Evolutionary conservation across 2,329 filamentous ascomycete species (phyloP), one percentile per base, ranked within the genome.

Genomic region (Dendryphion nanum): DNA sequence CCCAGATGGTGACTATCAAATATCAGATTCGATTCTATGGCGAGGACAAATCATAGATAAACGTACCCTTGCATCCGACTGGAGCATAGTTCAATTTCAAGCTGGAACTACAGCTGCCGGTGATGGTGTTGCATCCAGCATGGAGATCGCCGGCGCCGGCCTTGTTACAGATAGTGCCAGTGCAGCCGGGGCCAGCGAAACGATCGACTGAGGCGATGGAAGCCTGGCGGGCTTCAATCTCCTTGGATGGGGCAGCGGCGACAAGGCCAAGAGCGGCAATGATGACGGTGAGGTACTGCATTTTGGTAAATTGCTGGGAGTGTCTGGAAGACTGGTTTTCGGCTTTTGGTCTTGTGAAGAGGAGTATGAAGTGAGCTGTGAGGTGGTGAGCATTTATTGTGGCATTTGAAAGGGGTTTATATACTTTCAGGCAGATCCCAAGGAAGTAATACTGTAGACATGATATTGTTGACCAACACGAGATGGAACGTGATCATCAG

Each of bases 131-230:
- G 35, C 47, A 50, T 5, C 47, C 47, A 7, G 33, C 23, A 18
- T 35, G 16, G 3, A 48, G 31, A 31, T 50, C 47, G 0, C 47
- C 47, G 2, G 45, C 37, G 3, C 47, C 47, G 6, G 47, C 47
- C 6, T 17, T 48, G 38, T 50, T 50, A 34, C 47, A 50, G 1
- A 48, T 34, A 17, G 38, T 48, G 1, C 40, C 37, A 1, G 36
- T 44, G 38, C 47, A 50, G 16, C 31, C 38, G 19, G 26, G 18
- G 20, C 37, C 45, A 10, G 45, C 18, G 13, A 37, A 44, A n/a
- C 47, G 47, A 30, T 50, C 47, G 14, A 50, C 44, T 2, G 42
- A 45, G 16, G 47, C 47, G 14, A 45, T 39, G 15, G 33, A 26
- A n/a, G n/a, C n/a, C 31, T 48, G 45, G 23, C 44, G 38, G 26